Percentiles rank a stretch among this genome's conserved stretches.
phyloP scores from a whole-genome alignment of 805 yeast genomes.

The Sugiyamaella valdiviana region DNA sequence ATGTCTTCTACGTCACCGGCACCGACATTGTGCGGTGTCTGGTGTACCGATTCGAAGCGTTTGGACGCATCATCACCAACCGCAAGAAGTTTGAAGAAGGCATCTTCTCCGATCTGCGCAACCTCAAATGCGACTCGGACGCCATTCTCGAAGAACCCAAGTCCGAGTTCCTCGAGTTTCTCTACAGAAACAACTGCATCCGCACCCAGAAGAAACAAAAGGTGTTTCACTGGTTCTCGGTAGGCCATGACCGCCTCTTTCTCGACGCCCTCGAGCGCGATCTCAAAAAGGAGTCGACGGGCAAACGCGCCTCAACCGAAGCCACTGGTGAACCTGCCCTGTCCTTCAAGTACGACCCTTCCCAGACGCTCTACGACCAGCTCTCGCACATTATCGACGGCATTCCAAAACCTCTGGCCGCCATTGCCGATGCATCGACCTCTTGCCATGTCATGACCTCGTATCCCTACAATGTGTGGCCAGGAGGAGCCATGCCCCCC shows the following conservation, averaged over 20 bases:
- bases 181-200: constrained; percentile 79
- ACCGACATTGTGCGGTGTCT: constrained; percentile 93
- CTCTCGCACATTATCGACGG: constrained; percentile 25
- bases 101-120: constrained; percentile 81
- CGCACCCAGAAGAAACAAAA: constrained; percentile 96
- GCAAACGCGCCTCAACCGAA: constrained; percentile 63
- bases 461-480: constrained; percentile 5
- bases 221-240: constrained; percentile 94
- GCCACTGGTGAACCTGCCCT: constrained; percentile 73
- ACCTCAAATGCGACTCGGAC: constrained; percentile 71
- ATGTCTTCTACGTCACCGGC: constrained; percentile 84
- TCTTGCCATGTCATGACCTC: constrained; percentile 8
- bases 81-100: constrained; percentile 96
- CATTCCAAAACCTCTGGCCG: constrained; percentile 27
- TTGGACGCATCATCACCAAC: constrained; percentile 79
- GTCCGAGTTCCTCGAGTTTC: constrained; percentile 74
- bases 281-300: constrained; percentile 60
- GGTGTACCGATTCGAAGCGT: constrained; percentile 79
- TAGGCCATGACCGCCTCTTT: constrained; percentile 87
- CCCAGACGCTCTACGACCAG: constrained; percentile 34
- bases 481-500: not conserved
- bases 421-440: constrained; percentile 28
- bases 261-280: constrained; percentile 92
- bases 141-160: constrained; percentile 85
- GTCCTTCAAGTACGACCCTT: constrained; percentile 58